Conservation (phyloP, 2,329 filamentous ascomycete species). For the Capronia americana region DNA sequence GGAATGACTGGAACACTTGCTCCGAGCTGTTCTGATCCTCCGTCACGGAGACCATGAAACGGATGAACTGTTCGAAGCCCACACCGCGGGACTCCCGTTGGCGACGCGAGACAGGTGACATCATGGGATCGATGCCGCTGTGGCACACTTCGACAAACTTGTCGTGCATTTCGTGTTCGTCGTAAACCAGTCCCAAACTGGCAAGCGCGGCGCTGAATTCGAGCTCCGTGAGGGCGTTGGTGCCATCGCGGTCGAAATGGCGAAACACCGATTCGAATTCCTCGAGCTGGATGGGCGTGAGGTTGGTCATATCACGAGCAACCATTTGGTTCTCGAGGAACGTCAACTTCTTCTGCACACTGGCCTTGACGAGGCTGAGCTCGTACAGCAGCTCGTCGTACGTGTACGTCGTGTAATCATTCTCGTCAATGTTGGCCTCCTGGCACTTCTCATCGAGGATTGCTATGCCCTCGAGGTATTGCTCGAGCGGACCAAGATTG, state of each 20-base stretch:
- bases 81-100: conserved; percentile 62
- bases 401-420: conserved; percentile 99
- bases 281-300: conserved; percentile 96
- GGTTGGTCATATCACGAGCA: conserved; percentile 96
- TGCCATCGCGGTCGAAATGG: conserved; percentile 93
- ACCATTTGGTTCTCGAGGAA: conserved; percentile 99
- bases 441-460: conserved; percentile 85
- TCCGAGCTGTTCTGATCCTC: conserved; percentile 99
- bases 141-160: conserved; percentile 85
- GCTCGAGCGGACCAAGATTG: conserved; percentile 86
- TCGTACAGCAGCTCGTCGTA: conserved; percentile 97
- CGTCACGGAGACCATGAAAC: conserved; percentile 98
- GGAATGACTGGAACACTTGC: conserved; percentile 97
- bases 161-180: conserved; percentile 97
- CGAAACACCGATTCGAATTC: conserved; percentile 98
- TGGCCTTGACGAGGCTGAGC: conserved; percentile 85
- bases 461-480: conserved; percentile 86
- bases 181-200: conserved; percentile 93
- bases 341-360: conserved; percentile 92
- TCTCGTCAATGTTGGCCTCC: conserved; percentile 98
- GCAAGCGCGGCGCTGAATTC: conserved; percentile 96
- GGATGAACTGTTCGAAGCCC: conserved; percentile 97
- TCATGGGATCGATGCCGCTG: conserved; percentile 47
- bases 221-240: conserved; percentile 87
- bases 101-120: conserved; percentile 39